Percentiles rank a stretch among this genome's conserved stretches.
These are phyloP conservation scores for Skeletonema tropicum DNA, from an alignment of 108 stramenopile genomes.

Conservation along the genomic window DNA sequence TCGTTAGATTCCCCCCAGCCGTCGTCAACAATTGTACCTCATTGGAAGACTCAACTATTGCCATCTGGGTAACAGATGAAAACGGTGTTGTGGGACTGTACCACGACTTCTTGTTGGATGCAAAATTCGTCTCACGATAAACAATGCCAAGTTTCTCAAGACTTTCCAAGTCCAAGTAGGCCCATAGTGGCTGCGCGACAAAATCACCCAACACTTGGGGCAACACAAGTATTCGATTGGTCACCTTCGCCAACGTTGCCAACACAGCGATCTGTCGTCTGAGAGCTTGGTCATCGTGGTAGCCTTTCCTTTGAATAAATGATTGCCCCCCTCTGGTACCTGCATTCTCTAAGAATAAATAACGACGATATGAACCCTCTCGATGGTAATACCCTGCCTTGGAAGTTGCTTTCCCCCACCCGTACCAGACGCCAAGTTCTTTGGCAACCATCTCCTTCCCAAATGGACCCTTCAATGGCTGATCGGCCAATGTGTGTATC, in stretches of 20 bases:
- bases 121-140: conserved; percentile 54
- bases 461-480: conserved; percentile 37
- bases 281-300: conserved; percentile 5
- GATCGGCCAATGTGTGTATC: conserved; percentile 37
- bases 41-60: not conserved
- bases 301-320: not conserved
- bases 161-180: conserved; percentile 26
- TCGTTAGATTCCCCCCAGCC: not conserved
- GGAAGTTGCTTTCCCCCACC: not conserved
- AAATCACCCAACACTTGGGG: conserved; percentile 35
- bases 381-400: conserved; percentile 17
- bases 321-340: conserved; percentile 1
- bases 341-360: conserved; percentile 15
- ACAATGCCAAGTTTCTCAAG: conserved; percentile 22
- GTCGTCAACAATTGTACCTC: not conserved
- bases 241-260: conserved; percentile 26
- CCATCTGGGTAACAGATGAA: conserved; percentile 4
- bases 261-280: conserved; percentile 40
- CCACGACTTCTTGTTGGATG: conserved; percentile 49
- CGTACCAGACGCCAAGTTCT: conserved; percentile 46
- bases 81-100: conserved; percentile 9
- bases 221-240: conserved; percentile 42
- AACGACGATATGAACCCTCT: conserved; percentile 12
- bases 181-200: conserved; percentile 41
- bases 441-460: conserved; percentile 54